These are phyloP conservation scores for Ascochyta rabiei DNA, from an alignment of 2,329 filamentous ascomycete genomes.

Conservation along the genomic window DNA sequence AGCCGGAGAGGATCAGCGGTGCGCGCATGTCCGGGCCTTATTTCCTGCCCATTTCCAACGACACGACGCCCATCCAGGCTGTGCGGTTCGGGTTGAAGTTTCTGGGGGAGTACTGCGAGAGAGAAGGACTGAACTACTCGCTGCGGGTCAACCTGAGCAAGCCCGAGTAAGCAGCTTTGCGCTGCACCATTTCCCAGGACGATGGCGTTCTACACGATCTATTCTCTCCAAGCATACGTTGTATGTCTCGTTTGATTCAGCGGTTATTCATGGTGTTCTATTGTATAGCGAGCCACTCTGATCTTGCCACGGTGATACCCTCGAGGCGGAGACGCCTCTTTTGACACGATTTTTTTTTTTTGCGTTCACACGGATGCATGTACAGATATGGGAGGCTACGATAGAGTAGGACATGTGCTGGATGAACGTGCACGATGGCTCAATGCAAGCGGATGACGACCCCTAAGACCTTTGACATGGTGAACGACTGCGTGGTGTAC, in stretches of 20 bases:
- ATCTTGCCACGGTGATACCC: constrained; percentile 17
- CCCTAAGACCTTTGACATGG: too few relatives aligned
- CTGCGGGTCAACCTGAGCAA: constrained; percentile 38
- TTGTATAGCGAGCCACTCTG: constrained; percentile 8
- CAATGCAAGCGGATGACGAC: neutral
- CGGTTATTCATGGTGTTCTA: constrained; percentile 1
- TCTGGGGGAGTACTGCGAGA: constrained; percentile 52
- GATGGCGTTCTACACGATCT: neutral
- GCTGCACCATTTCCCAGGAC: neutral
- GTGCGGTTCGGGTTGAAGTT: constrained; percentile 53
- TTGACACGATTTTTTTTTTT: neutral
- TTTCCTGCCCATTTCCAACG: constrained; percentile 48
- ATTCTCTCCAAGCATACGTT: neutral
- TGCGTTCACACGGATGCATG: neutral
- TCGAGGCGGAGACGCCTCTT: constrained; percentile 14
- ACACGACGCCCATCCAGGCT: constrained; percentile 52
- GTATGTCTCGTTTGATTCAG: constrained; percentile 5
- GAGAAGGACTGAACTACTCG: constrained; percentile 34
- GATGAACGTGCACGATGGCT: neutral
- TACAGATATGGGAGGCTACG: neutral
- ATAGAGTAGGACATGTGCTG: neutral
- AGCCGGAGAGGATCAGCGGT: constrained; percentile 43
- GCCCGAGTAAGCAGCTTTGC: constrained; percentile 24
- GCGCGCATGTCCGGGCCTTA: constrained; percentile 47
- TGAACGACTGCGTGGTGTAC: too few relatives aligned